Evolutionary conservation across 2,329 filamentous ascomycete genomes (phyloP), one percentile per base, ranked within the genome.

Genomic region (Paramyrothecium roridum): DNA sequence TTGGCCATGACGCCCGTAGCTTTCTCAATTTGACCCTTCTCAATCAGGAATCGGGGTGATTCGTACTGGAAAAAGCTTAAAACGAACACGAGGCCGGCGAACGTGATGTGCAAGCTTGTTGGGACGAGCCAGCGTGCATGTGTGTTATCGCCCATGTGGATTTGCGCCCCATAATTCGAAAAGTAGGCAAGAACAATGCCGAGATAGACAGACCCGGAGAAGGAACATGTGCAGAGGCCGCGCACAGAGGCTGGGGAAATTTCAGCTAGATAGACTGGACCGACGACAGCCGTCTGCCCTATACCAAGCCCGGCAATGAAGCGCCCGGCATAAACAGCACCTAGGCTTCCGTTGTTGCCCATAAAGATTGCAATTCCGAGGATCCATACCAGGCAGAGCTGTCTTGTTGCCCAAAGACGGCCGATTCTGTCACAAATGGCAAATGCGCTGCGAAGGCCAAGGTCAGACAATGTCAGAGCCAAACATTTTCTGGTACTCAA

Each of bases 171-270:
- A 66, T 86, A 88, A 69, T 86, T 89, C 56, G 87, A 84, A 64
- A 91, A 93, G 73, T 92, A 93, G 10, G 87, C 88, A 17, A 93
- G 77, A 63, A 93, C 88, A 58, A 92, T 90, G 21, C 89, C 90
- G 52, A 90, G 71, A 65, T 93, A 93, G 22, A 93, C 89, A 51
- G 73, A 72, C 2, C 75, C 75, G 11, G 73, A 76, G 64, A 77
- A 77, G 63, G 75, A 70, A 56, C 73, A 88, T 2, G 88, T 90
- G 66, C 88, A 91, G 22, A 93, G 82, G 60, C 90, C 88, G 53
- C 88, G 83, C 56, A 90, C 78, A 2, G 84, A 81, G 2, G 85
- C 82, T 0, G 88, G 88, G 0, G 88, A 82, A 45, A 89, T 85
- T 70, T 91, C 88, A 4, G 87, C 86, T 26, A 91, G 82, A 68